A percentile compares a stretch with the other conserved stretches of the same genome.
Evolutionary conservation across 495 filamentous ascomycete genomes (phyloP).

Genomic region (Aspergillus nidulans): DNA sequence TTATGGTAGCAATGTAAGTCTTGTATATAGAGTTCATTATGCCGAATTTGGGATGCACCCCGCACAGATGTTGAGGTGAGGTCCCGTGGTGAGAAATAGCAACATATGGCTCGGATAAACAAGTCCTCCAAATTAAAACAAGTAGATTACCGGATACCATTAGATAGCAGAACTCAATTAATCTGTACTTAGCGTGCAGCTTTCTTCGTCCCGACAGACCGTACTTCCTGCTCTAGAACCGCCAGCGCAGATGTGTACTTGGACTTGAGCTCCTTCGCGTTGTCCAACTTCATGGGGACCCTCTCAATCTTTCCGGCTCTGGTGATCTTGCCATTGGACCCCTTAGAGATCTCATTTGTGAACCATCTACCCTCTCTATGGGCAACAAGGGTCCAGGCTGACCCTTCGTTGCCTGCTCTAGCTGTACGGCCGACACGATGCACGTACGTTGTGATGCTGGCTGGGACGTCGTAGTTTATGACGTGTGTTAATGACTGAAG

Average conservation of each 20-base stretch:
- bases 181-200: not conserved
- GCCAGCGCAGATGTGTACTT: constrained; percentile 59
- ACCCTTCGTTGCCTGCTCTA: constrained; percentile 69
- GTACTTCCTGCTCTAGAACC: constrained; percentile 42
- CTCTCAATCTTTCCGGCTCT: constrained; percentile 37
- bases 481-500: constrained; percentile 73
- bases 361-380: constrained; percentile 82
- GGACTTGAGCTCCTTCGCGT: constrained; percentile 44
- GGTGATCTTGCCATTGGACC: constrained; percentile 39
- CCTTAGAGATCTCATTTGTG: constrained; percentile 65
- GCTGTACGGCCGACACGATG: constrained; percentile 93
- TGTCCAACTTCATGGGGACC: constrained; percentile 40
- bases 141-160: not conserved
- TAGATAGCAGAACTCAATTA: not conserved
- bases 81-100: no score
- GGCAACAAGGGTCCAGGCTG: constrained; percentile 78
- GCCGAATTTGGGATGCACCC: no score
- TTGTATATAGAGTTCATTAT: no score
- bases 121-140: not conserved
- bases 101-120: not conserved
- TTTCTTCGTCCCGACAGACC: constrained; percentile 12
- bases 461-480: constrained; percentile 90
- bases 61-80: not conserved
- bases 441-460: constrained; percentile 74
- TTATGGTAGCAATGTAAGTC: no score